Base-by-base conservation (phyloP, 169 alveolate genomes). In the Eimeria tenella region DNA sequence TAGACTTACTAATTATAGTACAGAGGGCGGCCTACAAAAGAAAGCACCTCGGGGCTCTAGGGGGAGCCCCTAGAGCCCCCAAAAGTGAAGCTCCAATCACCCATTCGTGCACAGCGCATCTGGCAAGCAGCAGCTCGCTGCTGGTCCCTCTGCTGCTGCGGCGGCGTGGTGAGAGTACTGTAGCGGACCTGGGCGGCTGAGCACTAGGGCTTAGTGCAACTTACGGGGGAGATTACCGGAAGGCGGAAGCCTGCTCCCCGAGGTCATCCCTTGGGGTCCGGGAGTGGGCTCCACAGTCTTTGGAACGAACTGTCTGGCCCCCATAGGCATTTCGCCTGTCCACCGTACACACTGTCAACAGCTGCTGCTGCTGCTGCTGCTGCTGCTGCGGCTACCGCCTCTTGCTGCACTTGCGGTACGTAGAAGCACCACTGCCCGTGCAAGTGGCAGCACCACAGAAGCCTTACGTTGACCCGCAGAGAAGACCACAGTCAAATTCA, bases 141-240 rank as follows among this genome's bases (percentile, higher is more conserved):
- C 42, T 68, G 50, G 52, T 65, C 52, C 77, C 19, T 31, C 73
- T 63, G 73, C 73, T 68, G 77, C n/a, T 68, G 77, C 77, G 10
- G 65, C 65, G 10, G 65, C 65, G 42, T 58, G 65, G n/a, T 58
- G 65, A 31, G 42, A 31, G 42, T 31, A 31, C 42, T 31, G 42
- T 31, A 31, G 42, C 42, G 2, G 42, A 31, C 42, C 42, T 31
- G 42, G 42, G 42, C 42, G 42, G 42, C 42, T 31, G 42, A 2
- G 42, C 42, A 31, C 42, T 31, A 31, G 42, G 42, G 42, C 42
- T 31, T 31, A 31, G 42, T 31, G 42, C 42, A 31, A 31, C 42
- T 31, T 31, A 31, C 42, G 42, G 42, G 42, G 42, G 2, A 31
- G 42, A 31, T 2, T 31, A 31, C 42, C 42, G 42, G 42, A 31